Evolutionary conservation across 805 yeast genomes (phyloP), one percentile per base, ranked within the genome.

Genomic region (Kuraishia borneana): DNA sequence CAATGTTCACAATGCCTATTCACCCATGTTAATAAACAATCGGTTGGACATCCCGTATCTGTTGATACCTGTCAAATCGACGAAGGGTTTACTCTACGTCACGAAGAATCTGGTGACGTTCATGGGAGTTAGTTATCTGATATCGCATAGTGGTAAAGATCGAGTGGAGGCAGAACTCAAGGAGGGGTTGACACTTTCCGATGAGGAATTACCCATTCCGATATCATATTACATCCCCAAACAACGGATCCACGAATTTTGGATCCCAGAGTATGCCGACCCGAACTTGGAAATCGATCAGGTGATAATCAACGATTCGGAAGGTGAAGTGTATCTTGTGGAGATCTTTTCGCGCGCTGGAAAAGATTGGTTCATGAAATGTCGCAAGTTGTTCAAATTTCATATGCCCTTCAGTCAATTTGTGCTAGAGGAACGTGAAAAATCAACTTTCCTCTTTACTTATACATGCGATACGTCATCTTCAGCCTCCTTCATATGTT

Each of bases 31-130:
- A 13, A 33, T 53, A 3, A 42, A 48, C n/a, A 47, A 43, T 21
- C 38, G 43, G 7, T 51, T 52, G 36, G 51, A 46, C 18, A 25
- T 53, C 1, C 62, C 62, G 1, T 32, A 42, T 13, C 46, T 45
- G 26, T 26, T 52, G 30, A 33, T 54, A 10, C 47, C 59, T 2
- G 36, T 54, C 3, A 32, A 31, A 20, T 36, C 43, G 1, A 46
- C 56, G 1, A 42, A 39, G 18, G 43, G 51, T 13, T 42, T 54
- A 2, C 33, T 57, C 10, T 36, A 53, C 30, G 29, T 58, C 8
- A 53, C 48, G 26, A 49, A 43, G 18, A 34, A 43, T 2, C 43
- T 39, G 5, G 45, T 46, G 32, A 39, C 41, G 0, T 30, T 53
- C 3, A 42, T 39, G 29, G 54, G 58, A 1, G 26, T 48, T 3